phyloP scores from a whole-genome alignment of 805 yeast genomes.

The Wickerhamomyces kurtzmanii region DNA sequence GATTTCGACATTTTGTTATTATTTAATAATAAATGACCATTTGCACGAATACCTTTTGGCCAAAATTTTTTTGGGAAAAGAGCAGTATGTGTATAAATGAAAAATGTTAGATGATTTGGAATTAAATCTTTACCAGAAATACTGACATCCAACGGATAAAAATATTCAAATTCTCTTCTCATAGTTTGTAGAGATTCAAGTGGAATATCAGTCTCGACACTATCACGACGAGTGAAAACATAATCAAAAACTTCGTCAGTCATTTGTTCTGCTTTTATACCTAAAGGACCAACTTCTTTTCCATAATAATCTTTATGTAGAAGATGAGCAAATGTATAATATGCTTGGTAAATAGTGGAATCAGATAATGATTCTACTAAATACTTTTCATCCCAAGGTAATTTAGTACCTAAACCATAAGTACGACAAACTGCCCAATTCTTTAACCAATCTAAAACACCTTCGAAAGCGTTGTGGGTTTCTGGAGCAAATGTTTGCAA shows the following conservation, averaged over 20 bases:
- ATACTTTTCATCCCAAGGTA: constrained; percentile 95
- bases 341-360: constrained; percentile 92
- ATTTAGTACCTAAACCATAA: constrained; percentile 87
- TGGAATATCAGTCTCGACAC: constrained; percentile 49
- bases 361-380: constrained; percentile 93
- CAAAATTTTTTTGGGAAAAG: constrained; percentile 83
- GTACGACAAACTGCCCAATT: constrained; percentile 98
- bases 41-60: constrained; percentile 92
- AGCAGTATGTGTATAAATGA: constrained; percentile 88
- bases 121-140: constrained; percentile 95
- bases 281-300: constrained; percentile 57
- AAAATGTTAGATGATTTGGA: constrained; percentile 95
- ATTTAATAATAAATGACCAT: constrained; percentile 91
- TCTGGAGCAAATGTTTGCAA: constrained; percentile 79
- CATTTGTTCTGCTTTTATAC: constrained; percentile 73
- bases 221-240: constrained; percentile 67
- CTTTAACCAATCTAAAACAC: constrained; percentile 90
- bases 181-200: constrained; percentile 53
- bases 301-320: constrained; percentile 87
- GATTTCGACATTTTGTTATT: constrained; percentile 97
- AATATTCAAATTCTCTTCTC: constrained; percentile 93
- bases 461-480: constrained; percentile 86
- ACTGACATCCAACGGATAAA: constrained; percentile 89
- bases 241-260: constrained; percentile 92
- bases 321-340: constrained; percentile 82